Evolutionary conservation across 2,329 filamentous ascomycete genomes (phyloP), one percentile per base, ranked within the genome.

Genomic region (Nothopassalora personata): DNA sequence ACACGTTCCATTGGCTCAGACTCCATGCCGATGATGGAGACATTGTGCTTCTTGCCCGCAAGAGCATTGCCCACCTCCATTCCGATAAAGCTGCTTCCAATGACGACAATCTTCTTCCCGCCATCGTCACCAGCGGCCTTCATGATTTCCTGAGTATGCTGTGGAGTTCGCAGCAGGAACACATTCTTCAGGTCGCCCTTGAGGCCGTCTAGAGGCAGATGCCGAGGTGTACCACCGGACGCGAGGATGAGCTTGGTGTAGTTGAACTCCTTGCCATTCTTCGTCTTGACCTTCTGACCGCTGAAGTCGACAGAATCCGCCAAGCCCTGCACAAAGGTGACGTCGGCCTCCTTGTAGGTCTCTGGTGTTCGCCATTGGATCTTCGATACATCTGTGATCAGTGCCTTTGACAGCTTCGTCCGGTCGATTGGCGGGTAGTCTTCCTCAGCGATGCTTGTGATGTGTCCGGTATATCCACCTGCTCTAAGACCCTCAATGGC

Each of bases 21-120:
- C 71, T 96, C 91, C 88, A 92, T 93, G 39, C 94, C 94, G 23
- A 99, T 80, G 45, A 97, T 85, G 7, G 88, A 88, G 15, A 99
- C 91, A 8, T 86, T 78, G 73, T 99, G 96, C 68, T 88, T 88
- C 67, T 88, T 88, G 48, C 83, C 77, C 0, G 88, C 86, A 0
- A 95, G 77, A 55, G 79, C 87, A 64, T 92, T 94, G 61, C 89
- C 93, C n/a, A 95, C 84, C 75, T 99, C 94, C 89, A 99, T 95
- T 45, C 94, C 94, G 70, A 99, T 99, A 75, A 99, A 99, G 0
- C 91, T 96, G 60, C 89, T 93, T 45, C 94, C 94, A 56, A 99
- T 81, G 13, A 99, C 81, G 50, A 96, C 91, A 65, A 99, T 86
- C 75, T 96, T 97, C 81, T 96, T 97, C 60, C 85, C 86, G 71